Percentiles rank a stretch among this genome's conserved stretches.
These are phyloP conservation scores for Sporothrix luriei DNA, from an alignment of 2,329 filamentous ascomycete genomes.

Conservation along the genomic window DNA sequence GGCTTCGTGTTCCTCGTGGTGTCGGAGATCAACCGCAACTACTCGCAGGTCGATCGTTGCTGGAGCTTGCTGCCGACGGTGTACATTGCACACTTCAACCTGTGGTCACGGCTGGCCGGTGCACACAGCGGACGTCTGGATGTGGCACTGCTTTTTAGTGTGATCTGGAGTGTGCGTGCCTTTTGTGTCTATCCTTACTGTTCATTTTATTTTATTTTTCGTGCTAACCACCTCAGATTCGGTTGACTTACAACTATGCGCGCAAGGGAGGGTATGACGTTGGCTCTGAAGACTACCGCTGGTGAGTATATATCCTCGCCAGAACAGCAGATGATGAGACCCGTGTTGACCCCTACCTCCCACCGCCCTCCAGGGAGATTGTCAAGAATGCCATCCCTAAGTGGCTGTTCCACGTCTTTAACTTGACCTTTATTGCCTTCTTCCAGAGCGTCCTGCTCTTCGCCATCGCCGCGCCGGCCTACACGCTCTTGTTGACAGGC, in stretches of 20 bases:
- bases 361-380: constrained; percentile 59
- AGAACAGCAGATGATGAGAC: too few relatives aligned
- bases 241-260: constrained; percentile 96
- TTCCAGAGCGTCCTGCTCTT: constrained; percentile 82
- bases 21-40: constrained; percentile 88
- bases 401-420: constrained; percentile 77
- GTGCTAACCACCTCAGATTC: constrained; percentile 53
- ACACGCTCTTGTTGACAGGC: constrained; percentile 75
- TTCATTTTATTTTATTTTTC: not conserved
- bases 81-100: constrained; percentile 79
- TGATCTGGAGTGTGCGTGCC: constrained; percentile 74
- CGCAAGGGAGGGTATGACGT: constrained; percentile 87
- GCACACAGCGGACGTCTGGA: constrained; percentile 72
- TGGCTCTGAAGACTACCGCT: constrained; percentile 94
- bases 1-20: constrained; percentile 70
- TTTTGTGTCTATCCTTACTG: not conserved
- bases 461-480: constrained; percentile 73
- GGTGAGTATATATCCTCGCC: constrained; percentile 48
- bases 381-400: constrained; percentile 67
- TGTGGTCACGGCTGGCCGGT: constrained; percentile 78
- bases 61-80: constrained; percentile 90
- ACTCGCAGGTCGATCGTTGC: constrained; percentile 90
- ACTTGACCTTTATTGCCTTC: constrained; percentile 85
- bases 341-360: too few relatives aligned
- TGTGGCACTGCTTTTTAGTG: constrained; percentile 68